Base-by-base conservation (phyloP, 306 rosid species). In the Hippophae gyantsensis region DNA sequence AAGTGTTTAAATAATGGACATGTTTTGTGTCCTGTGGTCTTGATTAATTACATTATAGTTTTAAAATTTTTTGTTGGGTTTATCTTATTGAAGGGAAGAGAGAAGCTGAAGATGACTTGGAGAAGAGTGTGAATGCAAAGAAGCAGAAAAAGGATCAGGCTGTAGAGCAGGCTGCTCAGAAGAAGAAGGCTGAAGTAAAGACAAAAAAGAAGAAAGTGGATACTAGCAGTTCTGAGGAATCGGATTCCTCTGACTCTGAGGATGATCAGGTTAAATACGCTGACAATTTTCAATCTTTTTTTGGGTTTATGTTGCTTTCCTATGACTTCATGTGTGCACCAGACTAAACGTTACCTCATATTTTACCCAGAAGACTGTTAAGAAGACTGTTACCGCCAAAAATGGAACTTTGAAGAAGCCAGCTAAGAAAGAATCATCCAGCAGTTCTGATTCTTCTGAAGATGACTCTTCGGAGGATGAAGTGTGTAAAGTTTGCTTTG, bases 121-220 rank as follows among this genome's bases (percentile, higher is more conserved):
- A 70, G 69, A 90, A 92, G 76, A 72, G 23, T 38, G 83, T 72
- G 60, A 74, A 60, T 48, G 70, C 81, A 0, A 88, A 87, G 80
- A 92, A 84, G 76, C 96, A 79, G 72, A 92, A 85, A 76, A 69
- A 6, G 23, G 69, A 69, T n/a, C 86, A 50, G 66, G 55, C 47
- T 7, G 61, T 72, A 9, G 73, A 61, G 54, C 81, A 78, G 66
- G 86, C 81, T 60, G 70, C 66, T 40, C 69, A 26, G 59, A 90
- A 83, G 70, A 77, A 76, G 26, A 82, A 81, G 79, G 61, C 45
- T 53, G 93, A 76, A 52, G 76, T 44, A 0, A 74, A 79, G 76
- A 60, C 78, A 1, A 77, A 70, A 27, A 82, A 69, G 43, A 78
- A 82, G 70, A 69, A 72, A 46, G 72, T 2, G 63, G 87, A 79